Conservation (phyloP, 306 rosid species). For the Corylus americana region DNA sequence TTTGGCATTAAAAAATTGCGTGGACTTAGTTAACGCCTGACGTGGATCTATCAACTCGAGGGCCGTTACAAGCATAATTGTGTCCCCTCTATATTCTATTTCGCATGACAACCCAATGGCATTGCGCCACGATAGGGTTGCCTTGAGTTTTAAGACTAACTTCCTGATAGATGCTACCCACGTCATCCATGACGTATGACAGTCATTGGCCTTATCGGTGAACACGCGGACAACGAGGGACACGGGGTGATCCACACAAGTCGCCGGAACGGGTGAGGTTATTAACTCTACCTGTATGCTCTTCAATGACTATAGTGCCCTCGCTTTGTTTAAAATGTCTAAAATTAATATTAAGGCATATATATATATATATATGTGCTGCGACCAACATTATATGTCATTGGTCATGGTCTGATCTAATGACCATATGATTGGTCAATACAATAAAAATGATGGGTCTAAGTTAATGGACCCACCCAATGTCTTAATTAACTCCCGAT, state of each 20-base stretch:
- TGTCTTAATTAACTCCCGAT: slow-evolving; percentile 12
- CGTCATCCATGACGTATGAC: slow-evolving; percentile 5
- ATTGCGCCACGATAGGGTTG: slow-evolving; percentile 16
- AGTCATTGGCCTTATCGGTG: neutral
- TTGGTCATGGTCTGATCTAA: neutral
- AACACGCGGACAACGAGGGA: neutral
- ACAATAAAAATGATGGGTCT: neutral
- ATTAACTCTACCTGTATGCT: neutral
- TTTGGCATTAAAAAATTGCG: neutral
- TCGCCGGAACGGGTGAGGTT: slow-evolving; percentile 6
- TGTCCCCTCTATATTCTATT: neutral
- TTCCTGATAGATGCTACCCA: no score
- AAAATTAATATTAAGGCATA: neutral
- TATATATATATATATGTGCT: neutral
- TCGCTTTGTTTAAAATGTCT: neutral
- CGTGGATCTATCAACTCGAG: slow-evolving; percentile 13
- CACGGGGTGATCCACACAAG: neutral
- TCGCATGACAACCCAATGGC: neutral
- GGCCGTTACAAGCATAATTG: slow-evolving; percentile 24
- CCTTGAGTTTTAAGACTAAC: no score
- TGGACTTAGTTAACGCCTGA: neutral
- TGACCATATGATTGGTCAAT: neutral
- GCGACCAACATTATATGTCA: neutral
- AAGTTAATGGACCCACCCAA: neutral
- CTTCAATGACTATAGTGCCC: neutral